Conservation (phyloP, 352 stramenopile species). For the Phytophthora pinifolia region DNA sequence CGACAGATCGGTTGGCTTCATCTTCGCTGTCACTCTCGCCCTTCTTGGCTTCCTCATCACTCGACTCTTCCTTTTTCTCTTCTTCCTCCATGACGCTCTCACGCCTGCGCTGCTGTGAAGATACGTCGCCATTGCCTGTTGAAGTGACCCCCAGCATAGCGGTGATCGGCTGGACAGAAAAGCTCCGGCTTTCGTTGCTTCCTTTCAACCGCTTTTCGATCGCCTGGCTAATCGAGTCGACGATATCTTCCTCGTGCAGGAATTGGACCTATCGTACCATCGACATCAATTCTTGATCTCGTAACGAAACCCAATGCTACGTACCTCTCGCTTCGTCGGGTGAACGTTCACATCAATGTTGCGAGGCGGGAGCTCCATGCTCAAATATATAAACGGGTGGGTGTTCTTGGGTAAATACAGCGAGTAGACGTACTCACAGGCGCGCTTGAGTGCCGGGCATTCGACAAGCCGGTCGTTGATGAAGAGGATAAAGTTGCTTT, state of each 20-base stretch:
- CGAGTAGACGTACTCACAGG: conserved; percentile 94
- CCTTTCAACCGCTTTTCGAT: conserved; percentile 80
- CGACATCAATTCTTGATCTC: too few relatives aligned
- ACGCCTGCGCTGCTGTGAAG: conserved; percentile 24
- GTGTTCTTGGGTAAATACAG: conserved; percentile 93
- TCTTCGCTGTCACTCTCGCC: conserved; percentile 41
- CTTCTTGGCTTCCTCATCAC: conserved; percentile 28
- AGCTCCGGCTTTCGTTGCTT: conserved; percentile 90
- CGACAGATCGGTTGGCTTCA: conserved; percentile 22
- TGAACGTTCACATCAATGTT: conserved; percentile 99
- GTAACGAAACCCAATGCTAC: too few relatives aligned
- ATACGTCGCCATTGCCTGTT: conserved; percentile 15
- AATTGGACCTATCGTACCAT: conserved; percentile 84
- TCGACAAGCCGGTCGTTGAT: conserved; percentile 98
- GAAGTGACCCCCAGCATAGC: conserved; percentile 48
- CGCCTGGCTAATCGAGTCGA: conserved; percentile 78
- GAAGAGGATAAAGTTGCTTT: conserved; percentile 94
- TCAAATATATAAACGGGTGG: conserved; percentile 98
- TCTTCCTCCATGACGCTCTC: conserved; percentile 39
- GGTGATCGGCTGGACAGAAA: conserved; percentile 88
- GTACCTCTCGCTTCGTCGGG: conserved; percentile 98
- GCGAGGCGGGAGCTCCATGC: conserved; percentile 90
- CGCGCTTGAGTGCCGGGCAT: conserved; percentile 88
- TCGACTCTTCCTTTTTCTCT: conserved; percentile 28
- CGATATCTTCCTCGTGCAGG: conserved; percentile 94